These are phyloP conservation scores for Leishmania arabica DNA, from an alignment of 208 protist species.

Conservation along the genomic window DNA sequence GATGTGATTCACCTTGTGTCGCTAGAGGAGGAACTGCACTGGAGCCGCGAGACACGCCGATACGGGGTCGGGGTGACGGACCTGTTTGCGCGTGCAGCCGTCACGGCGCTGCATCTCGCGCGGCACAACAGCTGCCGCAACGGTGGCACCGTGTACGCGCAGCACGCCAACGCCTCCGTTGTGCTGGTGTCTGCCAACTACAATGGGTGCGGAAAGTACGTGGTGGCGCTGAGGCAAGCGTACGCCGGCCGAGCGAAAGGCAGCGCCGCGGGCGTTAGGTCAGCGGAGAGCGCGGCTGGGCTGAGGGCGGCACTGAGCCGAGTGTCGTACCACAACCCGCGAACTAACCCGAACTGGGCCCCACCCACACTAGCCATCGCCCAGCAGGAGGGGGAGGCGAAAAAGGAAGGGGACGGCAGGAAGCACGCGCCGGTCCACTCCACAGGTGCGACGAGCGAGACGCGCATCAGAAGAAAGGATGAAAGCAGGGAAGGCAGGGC, in stretches of 20 bases:
- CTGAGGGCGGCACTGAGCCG: conserved; percentile 49
- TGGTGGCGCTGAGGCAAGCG: conserved; percentile 60
- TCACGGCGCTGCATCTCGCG: conserved; percentile 72
- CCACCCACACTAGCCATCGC: conserved; percentile 60
- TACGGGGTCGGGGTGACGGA: conserved; percentile 72
- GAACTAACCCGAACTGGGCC: conserved; percentile 68
- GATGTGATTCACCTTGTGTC: conserved; percentile 81
- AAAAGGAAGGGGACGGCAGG: background rate
- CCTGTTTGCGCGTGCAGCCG: conserved; percentile 56
- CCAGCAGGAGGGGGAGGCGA: background rate
- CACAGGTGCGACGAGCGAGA: background rate
- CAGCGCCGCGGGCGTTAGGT: background rate
- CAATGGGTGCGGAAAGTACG: conserved; percentile 57
- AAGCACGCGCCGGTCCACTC: background rate
- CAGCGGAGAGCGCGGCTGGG: conserved; percentile 7
- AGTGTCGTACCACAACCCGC: conserved; percentile 85
- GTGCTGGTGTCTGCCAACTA: conserved; percentile 64
- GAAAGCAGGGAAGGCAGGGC: background rate
- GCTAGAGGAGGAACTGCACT: conserved; percentile 71
- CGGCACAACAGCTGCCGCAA: conserved; percentile 30
- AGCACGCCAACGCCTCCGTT: conserved; percentile 24
- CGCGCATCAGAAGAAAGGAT: background rate
- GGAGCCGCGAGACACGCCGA: conserved; percentile 66
- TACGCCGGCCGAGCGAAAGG: conserved; percentile 3
- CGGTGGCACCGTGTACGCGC: conserved; percentile 30